Percentiles rank a stretch among this genome's conserved stretches.
Conservation (phyloP, 2,329 filamentous ascomycete genomes). For the Mollisiaceae sp. region DNA sequence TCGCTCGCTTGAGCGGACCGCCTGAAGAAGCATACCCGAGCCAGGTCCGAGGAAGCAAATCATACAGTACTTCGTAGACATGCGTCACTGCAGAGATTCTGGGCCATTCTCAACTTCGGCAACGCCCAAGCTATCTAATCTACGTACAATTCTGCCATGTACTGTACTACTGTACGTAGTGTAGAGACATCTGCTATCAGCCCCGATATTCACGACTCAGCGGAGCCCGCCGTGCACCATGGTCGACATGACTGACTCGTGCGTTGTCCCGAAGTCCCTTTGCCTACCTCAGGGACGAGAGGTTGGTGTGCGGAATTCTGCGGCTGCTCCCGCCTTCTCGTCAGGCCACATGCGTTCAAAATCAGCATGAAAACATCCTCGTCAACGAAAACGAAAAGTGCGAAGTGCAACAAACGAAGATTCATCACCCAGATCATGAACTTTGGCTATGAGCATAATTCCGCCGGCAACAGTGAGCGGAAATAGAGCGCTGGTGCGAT, state of each 20-base stretch:
- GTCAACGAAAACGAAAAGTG: neutral
- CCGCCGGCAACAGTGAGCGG: slow-evolving; percentile 8
- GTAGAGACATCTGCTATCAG: neutral
- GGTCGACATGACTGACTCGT: slow-evolving; percentile 1
- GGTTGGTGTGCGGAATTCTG: neutral
- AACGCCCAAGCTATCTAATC: neutral
- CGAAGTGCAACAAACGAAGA: slow-evolving; percentile 1
- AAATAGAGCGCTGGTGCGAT: slow-evolving; percentile 7
- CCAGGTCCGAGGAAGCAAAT: too few relatives aligned
- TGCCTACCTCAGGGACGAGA: too few relatives aligned
- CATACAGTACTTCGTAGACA: too few relatives aligned
- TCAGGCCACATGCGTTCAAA: neutral
- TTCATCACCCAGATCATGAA: neutral
- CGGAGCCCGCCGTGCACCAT: neutral
- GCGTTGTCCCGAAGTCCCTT: neutral
- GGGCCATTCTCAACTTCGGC: neutral
- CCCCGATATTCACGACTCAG: neutral
- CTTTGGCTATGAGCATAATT: neutral
- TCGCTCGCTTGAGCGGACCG: too few relatives aligned
- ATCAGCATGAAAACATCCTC: neutral
- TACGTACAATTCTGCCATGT: too few relatives aligned
- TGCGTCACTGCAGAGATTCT: too few relatives aligned
- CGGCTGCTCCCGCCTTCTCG: neutral
- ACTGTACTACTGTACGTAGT: too few relatives aligned
- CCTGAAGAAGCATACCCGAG: too few relatives aligned